Evolutionary conservation across 73 alveolate genomes (phyloP).

Genomic region (Paramecium pentaurelia): DNA sequence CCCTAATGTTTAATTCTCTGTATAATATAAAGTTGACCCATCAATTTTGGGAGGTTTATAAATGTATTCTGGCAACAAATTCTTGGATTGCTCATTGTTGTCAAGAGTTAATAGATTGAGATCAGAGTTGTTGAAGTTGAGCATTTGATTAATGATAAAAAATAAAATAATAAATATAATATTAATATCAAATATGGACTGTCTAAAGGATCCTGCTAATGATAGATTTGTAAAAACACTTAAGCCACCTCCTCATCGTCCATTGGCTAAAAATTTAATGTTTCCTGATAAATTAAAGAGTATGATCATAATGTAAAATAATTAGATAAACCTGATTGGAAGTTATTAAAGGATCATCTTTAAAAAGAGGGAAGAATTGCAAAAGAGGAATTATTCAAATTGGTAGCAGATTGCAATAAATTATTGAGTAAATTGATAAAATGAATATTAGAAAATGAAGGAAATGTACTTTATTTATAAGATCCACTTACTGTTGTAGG

Average conservation of each 20-base stretch:
- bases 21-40: conserved; percentile 72
- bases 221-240: conserved; percentile 54
- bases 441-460: conserved; percentile 76
- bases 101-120: conserved; percentile 74
- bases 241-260: conserved; percentile 59
- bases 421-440: conserved; percentile 64
- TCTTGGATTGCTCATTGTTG: conserved; percentile 73
- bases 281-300: conserved; percentile 64
- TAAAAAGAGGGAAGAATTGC: conserved; percentile 83
- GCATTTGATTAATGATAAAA: conserved; percentile 39
- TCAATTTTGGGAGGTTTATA: conserved; percentile 77
- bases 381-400: conserved; percentile 66
- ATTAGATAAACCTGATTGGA: conserved; percentile 87
- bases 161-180: background rate
- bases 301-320: background rate
- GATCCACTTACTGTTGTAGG: conserved; percentile 96
- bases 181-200: conserved; percentile 30
- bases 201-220: conserved; percentile 49
- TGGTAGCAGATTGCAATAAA: conserved; percentile 69
- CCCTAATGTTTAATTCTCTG: conserved; percentile 55
- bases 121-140: conserved; percentile 61
- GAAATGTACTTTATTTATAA: conserved; percentile 80
- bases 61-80: conserved; percentile 81
- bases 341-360: conserved; percentile 78
- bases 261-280: conserved; percentile 48